phyloP scores from a whole-genome alignment of 257 asterid genomes.

The Solanum medicagineum region DNA sequence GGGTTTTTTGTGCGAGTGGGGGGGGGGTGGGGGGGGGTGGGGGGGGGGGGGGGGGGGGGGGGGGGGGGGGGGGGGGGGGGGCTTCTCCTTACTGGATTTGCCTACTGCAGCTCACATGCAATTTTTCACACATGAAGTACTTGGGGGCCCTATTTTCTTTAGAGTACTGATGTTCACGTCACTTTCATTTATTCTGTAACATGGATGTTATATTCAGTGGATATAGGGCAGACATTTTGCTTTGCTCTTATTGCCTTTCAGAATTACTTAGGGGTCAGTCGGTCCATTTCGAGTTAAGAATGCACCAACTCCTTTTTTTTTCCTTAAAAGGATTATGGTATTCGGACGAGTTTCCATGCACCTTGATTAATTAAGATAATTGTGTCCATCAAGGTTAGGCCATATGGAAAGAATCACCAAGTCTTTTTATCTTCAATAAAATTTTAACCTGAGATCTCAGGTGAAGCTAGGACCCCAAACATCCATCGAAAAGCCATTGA shows the following conservation, averaged over 20 bases:
- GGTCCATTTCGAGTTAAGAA: not conserved
- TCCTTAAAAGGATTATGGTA: no score
- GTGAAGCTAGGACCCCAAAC: not conserved
- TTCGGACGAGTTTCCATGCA: no score
- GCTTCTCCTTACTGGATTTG: not conserved
- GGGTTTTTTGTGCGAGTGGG: no score
- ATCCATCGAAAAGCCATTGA: not conserved
- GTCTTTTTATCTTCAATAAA: no score
- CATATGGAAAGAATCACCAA: no score
- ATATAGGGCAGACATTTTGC: not conserved
- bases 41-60: no score
- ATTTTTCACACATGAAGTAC: not conserved
- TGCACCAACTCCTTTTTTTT: not conserved
- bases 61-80: no score
- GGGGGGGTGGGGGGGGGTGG: no score
- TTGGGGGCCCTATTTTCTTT: not conserved
- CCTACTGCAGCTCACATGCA: slow-evolving; percentile 2
- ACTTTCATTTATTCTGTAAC: not conserved
- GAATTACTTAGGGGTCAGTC: not conserved
- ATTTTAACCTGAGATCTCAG: no score
- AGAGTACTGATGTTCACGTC: not conserved
- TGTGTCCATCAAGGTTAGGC: no score
- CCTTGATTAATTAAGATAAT: no score
- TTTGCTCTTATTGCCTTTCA: not conserved
- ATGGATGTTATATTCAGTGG: not conserved